These are phyloP conservation scores for Stephanodiscus triporus DNA, from an alignment of 108 stramenopile species.

Conservation along the genomic window DNA sequence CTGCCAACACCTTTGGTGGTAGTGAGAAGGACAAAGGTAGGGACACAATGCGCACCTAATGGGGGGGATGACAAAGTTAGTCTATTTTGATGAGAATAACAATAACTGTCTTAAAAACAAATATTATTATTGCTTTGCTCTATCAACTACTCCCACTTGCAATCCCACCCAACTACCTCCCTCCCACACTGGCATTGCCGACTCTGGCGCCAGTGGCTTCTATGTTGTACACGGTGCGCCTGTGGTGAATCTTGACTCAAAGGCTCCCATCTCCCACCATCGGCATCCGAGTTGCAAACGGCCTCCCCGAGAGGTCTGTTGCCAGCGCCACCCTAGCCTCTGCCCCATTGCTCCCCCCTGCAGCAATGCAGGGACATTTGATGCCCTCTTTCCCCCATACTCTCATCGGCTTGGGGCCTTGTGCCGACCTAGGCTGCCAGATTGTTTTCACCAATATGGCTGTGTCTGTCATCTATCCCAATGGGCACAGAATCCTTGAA, in stretches of 20 bases:
- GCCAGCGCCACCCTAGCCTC: neutral
- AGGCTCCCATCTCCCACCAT: neutral
- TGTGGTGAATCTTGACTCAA: neutral
- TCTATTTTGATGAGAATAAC: too few relatives aligned
- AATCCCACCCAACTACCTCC: too few relatives aligned
- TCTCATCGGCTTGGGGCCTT: neutral
- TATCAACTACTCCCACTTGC: too few relatives aligned
- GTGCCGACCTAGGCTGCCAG: too few relatives aligned
- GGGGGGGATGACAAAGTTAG: too few relatives aligned
- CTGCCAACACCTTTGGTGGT: too few relatives aligned
- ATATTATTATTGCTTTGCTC: too few relatives aligned
- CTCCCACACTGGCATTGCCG: too few relatives aligned
- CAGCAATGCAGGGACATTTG: neutral
- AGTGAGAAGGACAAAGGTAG: too few relatives aligned
- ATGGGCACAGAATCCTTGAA: constrained; percentile 5
- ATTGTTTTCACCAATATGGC: neutral
- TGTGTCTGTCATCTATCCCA: constrained; percentile 2
- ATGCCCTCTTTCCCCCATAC: constrained; percentile 18
- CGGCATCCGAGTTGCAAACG: constrained; percentile 5
- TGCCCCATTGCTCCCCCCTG: neutral
- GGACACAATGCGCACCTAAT: too few relatives aligned
- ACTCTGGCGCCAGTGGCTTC: neutral
- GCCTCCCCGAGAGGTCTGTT: neutral
- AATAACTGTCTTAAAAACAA: too few relatives aligned
- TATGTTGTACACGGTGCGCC: constrained; percentile 3